Percentiles rank a stretch among this genome's conserved stretches.
These are phyloP conservation scores for Gossypium laxum DNA, from an alignment of 441 rosid genomes.

Conservation along the genomic window DNA sequence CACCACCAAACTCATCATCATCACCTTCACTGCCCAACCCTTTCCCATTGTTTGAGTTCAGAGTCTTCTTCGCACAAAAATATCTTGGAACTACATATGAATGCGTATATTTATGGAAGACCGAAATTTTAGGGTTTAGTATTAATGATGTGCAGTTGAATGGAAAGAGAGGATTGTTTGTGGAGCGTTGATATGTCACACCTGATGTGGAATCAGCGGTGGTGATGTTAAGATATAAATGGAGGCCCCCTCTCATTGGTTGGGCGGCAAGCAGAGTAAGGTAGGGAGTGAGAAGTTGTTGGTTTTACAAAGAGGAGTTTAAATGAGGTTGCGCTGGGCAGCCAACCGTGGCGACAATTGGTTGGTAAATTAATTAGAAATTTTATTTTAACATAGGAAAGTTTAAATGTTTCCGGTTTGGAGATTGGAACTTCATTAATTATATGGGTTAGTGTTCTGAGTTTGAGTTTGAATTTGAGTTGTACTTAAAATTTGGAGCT, in stretches of 20 bases:
- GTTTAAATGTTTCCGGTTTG: too few relatives aligned
- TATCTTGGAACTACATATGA: too few relatives aligned
- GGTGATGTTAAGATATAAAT: conserved; percentile 9
- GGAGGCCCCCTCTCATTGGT: conserved; percentile 7
- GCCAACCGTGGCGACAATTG: background rate
- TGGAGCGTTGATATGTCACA: background rate
- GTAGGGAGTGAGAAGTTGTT: background rate
- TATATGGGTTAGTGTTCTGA: too few relatives aligned
- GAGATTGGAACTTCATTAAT: too few relatives aligned
- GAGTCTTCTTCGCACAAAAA: too few relatives aligned
- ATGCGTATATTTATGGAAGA: too few relatives aligned
- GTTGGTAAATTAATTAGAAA: too few relatives aligned
- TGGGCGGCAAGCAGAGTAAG: conserved; percentile 17
- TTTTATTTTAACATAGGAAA: too few relatives aligned
- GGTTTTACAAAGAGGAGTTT: background rate
- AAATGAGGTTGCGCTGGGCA: background rate
- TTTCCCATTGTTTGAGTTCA: background rate
- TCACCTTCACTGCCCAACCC: background rate
- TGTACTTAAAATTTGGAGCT: too few relatives aligned
- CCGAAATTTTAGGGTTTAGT: background rate
- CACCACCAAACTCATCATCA: background rate
- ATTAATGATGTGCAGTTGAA: conserved; percentile 15
- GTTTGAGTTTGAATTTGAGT: too few relatives aligned
- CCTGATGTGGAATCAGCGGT: background rate
- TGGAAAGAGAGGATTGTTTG: background rate